A percentile compares a stretch with the other conserved stretches of the same genome.
phyloP scores from a whole-genome alignment of 2,329 filamentous ascomycete species.

The Aspergillus sp. region DNA sequence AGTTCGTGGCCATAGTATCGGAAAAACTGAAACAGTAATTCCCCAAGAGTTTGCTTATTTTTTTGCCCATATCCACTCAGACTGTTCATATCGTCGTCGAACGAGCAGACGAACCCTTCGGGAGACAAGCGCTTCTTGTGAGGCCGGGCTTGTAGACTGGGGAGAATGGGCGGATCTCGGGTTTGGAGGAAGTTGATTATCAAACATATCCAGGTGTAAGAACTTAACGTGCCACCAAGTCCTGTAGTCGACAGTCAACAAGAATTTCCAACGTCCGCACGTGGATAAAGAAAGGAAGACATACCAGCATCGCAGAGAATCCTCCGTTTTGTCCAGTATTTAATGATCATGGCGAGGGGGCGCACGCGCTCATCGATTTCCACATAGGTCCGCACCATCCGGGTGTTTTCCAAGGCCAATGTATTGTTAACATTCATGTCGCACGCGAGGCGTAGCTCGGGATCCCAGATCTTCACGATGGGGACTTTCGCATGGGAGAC shows the following conservation, averaged over 20 bases:
- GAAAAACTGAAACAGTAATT: conserved; percentile 94
- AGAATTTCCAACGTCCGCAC: background rate
- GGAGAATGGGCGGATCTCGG: conserved; percentile 77
- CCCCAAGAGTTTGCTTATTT: conserved; percentile 79
- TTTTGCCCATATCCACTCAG: conserved; percentile 70
- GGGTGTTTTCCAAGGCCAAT: conserved; percentile 88
- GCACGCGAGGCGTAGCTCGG: conserved; percentile 81
- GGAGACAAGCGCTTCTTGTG: conserved; percentile 59
- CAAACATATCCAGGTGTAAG: conserved; percentile 99
- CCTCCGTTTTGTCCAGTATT: conserved; percentile 91
- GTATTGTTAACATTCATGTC: conserved; percentile 99
- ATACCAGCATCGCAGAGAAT: conserved; percentile 94
- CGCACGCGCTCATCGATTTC: conserved; percentile 87
- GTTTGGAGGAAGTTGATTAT: conserved; percentile 95
- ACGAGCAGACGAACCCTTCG: conserved; percentile 69
- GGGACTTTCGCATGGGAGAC: conserved; percentile 94
- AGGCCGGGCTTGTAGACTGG: conserved; percentile 74
- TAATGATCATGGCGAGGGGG: conserved; percentile 92
- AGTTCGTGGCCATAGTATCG: conserved; percentile 91
- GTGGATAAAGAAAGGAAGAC: conserved; percentile 25
- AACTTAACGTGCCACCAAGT: conserved; percentile 90
- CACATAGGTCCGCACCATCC: conserved; percentile 97
- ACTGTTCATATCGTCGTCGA: conserved; percentile 80
- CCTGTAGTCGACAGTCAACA: conserved; percentile 51
- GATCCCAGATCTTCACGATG: conserved; percentile 98